These are phyloP conservation scores for Aristolochia californica DNA, from an alignment of 164 flowering plant species.

Conservation along the genomic window DNA sequence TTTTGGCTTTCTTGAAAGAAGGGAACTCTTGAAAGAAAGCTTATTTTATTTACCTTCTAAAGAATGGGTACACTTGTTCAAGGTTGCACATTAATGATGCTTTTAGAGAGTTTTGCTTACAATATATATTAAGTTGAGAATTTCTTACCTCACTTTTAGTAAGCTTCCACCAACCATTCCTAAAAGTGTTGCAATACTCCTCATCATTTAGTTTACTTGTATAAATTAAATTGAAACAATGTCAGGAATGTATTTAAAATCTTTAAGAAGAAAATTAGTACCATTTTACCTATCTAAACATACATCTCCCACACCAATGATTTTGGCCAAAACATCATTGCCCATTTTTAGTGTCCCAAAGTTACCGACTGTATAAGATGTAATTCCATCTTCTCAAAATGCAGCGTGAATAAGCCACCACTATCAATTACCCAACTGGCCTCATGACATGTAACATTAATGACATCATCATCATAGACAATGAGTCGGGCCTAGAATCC, in stretches of 20 bases:
- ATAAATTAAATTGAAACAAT: neutral
- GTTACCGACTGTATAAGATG: neutral
- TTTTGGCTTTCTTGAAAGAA: neutral
- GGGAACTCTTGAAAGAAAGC: conserved; percentile 2
- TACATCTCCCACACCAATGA: neutral
- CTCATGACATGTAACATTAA: neutral
- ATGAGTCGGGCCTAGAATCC: too few species aligned
- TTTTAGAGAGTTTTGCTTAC: too few species aligned
- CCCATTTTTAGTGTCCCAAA: neutral
- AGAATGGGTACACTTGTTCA: neutral
- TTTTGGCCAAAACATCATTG: neutral
- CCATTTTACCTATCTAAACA: neutral
- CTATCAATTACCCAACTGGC: neutral
- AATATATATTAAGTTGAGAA: too few species aligned
- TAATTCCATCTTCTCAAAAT: neutral
- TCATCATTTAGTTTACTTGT: neutral
- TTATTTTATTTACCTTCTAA: neutral
- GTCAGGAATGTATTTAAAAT: neutral
- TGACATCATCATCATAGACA: neutral
- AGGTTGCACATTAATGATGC: too few species aligned
- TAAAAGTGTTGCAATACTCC: neutral
- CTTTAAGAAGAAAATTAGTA: neutral
- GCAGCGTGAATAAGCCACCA: neutral
- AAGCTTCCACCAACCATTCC: neutral
- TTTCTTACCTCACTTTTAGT: too few species aligned